Percentiles rank a stretch among this genome's conserved stretches.
Conservation (phyloP, 306 rosid genomes). For the Citrullus colocynthis region DNA sequence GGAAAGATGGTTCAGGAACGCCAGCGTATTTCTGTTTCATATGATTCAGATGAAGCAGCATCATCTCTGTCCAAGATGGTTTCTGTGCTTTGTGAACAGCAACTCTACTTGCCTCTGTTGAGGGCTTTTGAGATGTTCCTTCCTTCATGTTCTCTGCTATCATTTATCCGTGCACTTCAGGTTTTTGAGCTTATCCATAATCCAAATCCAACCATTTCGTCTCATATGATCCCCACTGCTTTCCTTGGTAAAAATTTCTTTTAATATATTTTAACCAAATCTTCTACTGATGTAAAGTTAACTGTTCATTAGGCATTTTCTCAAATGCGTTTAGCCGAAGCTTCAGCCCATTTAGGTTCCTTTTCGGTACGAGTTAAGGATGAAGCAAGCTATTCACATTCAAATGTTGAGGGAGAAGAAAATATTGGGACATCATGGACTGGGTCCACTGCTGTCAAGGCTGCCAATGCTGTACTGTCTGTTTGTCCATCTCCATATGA, state of each 20-base stretch:
- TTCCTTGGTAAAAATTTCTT: background rate
- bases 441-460: slow-evolving; percentile 74
- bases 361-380: slow-evolving; percentile 90
- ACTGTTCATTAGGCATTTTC: slow-evolving; percentile 58
- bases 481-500: slow-evolving; percentile 91
- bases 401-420: slow-evolving; percentile 58
- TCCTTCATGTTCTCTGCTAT: slow-evolving; percentile 82
- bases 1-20: slow-evolving; percentile 24
- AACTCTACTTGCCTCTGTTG: slow-evolving; percentile 71
- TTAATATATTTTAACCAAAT: background rate
- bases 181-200: slow-evolving; percentile 26
- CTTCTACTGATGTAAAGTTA: background rate
- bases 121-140: slow-evolving; percentile 97
- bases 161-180: slow-evolving; percentile 93
- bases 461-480: slow-evolving; percentile 85
- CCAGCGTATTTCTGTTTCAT: slow-evolving; percentile 19
- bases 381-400: slow-evolving; percentile 38
- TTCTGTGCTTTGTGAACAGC: slow-evolving; percentile 85
- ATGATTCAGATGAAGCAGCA: slow-evolving; percentile 54
- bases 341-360: slow-evolving; percentile 93
- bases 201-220: background rate
- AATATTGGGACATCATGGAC: slow-evolving; percentile 70
- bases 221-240: background rate
- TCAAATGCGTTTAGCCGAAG: slow-evolving; percentile 93
- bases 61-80: slow-evolving; percentile 83